Percentiles rank a stretch among this genome's conserved stretches.
phyloP scores from a whole-genome alignment of 371 early-diverging fungal genomes.

The Apophysomyces ossiformis region DNA sequence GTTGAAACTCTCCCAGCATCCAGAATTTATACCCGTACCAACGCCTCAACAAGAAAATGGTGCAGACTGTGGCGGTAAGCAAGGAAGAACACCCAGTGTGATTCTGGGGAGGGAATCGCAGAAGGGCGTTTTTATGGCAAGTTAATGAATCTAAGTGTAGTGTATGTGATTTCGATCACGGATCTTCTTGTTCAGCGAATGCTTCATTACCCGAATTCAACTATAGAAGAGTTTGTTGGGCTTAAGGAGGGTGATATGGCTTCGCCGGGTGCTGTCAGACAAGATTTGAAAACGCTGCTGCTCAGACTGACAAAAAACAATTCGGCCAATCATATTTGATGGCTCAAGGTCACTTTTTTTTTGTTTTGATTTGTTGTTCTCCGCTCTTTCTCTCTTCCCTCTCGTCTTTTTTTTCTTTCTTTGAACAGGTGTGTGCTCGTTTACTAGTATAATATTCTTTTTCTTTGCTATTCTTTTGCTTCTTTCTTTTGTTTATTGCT shows the following conservation, averaged over 20 bases:
- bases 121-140: no score
- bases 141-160: slow-evolving; percentile 10
- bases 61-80: slow-evolving; percentile 55
- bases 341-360: slow-evolving; percentile 14
- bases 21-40: slow-evolving; percentile 33
- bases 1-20: slow-evolving; percentile 16
- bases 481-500: not conserved
- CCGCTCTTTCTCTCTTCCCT: slow-evolving; percentile 15
- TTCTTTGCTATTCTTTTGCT: slow-evolving; percentile 6
- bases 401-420: slow-evolving; percentile 23
- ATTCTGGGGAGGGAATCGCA: no score
- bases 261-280: slow-evolving; percentile 17
- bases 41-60: slow-evolving; percentile 56
- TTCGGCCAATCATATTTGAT: slow-evolving; percentile 20
- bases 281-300: slow-evolving; percentile 15
- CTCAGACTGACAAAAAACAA: not conserved
- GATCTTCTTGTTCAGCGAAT: slow-evolving; percentile 36
- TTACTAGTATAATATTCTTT: not conserved
- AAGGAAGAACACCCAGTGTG: no score
- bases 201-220: slow-evolving; percentile 14
- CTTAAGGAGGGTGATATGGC: slow-evolving; percentile 17
- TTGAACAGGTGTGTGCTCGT: slow-evolving; percentile 29
- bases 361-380: slow-evolving; percentile 20
- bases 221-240: slow-evolving; percentile 22
- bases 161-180: slow-evolving; percentile 44